These are phyloP conservation scores for Bretschneidera sinensis DNA, from an alignment of 345 rosid genomes.

Conservation along the genomic window DNA sequence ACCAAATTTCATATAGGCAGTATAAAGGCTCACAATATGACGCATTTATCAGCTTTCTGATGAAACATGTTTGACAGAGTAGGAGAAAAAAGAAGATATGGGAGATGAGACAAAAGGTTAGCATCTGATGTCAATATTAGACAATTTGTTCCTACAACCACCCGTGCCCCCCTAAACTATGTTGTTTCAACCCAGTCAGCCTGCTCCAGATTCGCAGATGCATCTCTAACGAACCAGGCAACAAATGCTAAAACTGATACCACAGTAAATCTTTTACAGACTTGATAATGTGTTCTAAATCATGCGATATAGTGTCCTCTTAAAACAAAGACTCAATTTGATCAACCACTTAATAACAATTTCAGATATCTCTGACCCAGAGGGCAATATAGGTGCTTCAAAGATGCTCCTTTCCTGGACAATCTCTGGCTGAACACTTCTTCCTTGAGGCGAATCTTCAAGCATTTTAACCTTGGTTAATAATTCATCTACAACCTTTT, in stretches of 20 bases:
- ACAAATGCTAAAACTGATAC: background rate
- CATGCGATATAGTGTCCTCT: background rate
- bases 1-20: no score
- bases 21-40: background rate
- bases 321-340: background rate
- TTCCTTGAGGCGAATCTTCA: constrained; percentile 53
- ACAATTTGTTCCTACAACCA: no score
- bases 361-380: constrained; percentile 83
- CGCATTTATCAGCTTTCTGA: background rate
- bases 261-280: background rate
- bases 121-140: no score
- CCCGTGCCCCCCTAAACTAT: no score
- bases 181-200: no score
- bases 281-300: background rate
- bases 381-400: constrained; percentile 52
- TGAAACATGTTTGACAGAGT: background rate
- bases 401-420: constrained; percentile 68
- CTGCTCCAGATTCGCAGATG: no score
- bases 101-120: no score
- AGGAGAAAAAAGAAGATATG: no score
- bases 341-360: constrained; percentile 22
- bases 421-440: constrained; percentile 46
- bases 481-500: constrained; percentile 58
- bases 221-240: no score
- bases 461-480: constrained; percentile 49